Evolutionary conservation across 768 basidiomycete species (phyloP).

Genomic region (Peribolospora baueri): DNA sequence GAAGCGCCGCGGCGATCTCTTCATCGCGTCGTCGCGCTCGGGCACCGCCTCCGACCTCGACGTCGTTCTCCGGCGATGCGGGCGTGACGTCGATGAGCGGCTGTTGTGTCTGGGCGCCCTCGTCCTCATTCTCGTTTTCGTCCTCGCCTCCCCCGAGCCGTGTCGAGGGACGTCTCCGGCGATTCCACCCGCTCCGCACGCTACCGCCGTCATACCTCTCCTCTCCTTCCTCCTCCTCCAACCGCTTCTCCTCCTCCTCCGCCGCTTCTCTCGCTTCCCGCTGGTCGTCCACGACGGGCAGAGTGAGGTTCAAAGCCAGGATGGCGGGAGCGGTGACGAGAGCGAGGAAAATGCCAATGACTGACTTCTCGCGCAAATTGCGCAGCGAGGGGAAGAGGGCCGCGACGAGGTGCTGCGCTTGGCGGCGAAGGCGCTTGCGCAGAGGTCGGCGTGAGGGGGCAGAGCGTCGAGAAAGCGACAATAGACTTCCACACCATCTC

Average conservation of each 20-base stretch:
- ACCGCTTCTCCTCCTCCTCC: constrained; percentile 37
- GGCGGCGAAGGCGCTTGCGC: background rate
- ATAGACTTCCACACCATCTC: too few species aligned
- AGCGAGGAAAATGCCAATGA: constrained; percentile 44
- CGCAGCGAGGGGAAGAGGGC: constrained; percentile 69
- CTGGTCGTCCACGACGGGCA: constrained; percentile 49
- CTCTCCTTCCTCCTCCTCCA: constrained; percentile 33
- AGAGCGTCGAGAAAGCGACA: background rate
- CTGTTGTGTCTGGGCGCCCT: constrained; percentile 6
- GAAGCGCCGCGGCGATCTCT: too few species aligned
- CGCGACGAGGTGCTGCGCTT: constrained; percentile 17
- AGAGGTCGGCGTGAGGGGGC: background rate
- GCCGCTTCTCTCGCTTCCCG: background rate
- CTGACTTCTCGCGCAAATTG: constrained; percentile 42
- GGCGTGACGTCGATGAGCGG: background rate
- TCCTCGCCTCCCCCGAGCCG: constrained; percentile 2
- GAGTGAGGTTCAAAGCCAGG: constrained; percentile 55
- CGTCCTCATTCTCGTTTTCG: constrained; percentile 7
- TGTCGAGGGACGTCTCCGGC: constrained; percentile 41
- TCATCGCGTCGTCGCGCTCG: too few species aligned
- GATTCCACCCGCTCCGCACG: constrained; percentile 39
- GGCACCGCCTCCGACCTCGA: too few species aligned
- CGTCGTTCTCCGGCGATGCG: too few species aligned
- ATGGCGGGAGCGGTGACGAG: constrained; percentile 71
- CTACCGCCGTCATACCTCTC: constrained; percentile 12